Evolutionary conservation across 805 yeast genomes (phyloP).

Genomic region (Saccharomycopsis schoenii): DNA sequence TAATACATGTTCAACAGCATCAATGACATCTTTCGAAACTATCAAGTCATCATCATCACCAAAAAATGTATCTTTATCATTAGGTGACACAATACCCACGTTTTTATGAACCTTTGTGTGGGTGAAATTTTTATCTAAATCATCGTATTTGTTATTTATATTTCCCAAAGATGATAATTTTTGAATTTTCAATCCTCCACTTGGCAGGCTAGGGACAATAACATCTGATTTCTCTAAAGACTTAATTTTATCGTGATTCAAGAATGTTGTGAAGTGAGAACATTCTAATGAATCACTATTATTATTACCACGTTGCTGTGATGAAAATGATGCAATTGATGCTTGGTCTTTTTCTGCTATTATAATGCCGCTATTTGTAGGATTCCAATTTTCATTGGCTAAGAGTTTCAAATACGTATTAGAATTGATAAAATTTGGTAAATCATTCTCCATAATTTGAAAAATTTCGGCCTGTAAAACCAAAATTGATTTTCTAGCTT

Average conservation of each 20-base stretch:
- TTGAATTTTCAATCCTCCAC: neutral
- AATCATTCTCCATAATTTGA: conserved; percentile 40
- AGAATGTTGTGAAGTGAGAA: neutral
- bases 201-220: neutral
- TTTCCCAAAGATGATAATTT: neutral
- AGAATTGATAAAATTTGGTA: conserved; percentile 52
- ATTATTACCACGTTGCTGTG: neutral
- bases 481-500: conserved; percentile 53
- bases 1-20: conserved; percentile 61
- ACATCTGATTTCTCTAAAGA: neutral
- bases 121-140: neutral
- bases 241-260: neutral
- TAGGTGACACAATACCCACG: neutral
- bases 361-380: neutral
- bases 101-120: neutral
- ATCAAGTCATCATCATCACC: conserved; percentile 13
- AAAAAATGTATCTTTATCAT: conserved; percentile 8
- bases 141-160: neutral
- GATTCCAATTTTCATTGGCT: conserved; percentile 23
- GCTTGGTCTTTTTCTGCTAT: neutral
- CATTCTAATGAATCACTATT: neutral
- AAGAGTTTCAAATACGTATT: conserved; percentile 43
- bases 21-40: conserved; percentile 37
- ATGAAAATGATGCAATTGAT: neutral
- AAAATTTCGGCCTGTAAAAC: conserved; percentile 46